phyloP scores from a whole-genome alignment of 2,329 filamentous ascomycete species.

The Colletotrichum tropicicola region DNA sequence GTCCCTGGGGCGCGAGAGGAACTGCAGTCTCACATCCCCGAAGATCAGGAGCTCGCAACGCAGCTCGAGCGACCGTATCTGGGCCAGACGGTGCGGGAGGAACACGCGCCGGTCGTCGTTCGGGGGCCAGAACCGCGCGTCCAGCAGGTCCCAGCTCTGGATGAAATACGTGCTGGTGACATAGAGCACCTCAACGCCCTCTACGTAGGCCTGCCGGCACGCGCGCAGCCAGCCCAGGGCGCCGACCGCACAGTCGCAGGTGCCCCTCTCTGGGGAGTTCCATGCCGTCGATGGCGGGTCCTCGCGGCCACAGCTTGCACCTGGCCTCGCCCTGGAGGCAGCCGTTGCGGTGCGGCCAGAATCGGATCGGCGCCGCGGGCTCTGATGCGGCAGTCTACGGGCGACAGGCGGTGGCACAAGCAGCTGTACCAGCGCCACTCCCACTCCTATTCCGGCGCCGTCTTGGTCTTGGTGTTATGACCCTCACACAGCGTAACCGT shows the following conservation, averaged over 20 bases:
- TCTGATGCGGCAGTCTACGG: neutral
- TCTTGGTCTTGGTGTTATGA: neutral
- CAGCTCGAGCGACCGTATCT: constrained; percentile 36
- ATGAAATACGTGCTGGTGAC: constrained; percentile 38
- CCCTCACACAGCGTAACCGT: too few species aligned
- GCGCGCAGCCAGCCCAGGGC: constrained; percentile 41
- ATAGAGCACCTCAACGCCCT: constrained; percentile 41
- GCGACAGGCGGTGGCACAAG: constrained; percentile 35
- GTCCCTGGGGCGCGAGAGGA: neutral
- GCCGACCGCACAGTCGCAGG: constrained; percentile 34
- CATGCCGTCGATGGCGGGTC: too few species aligned
- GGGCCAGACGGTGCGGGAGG: constrained; percentile 33
- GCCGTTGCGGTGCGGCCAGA: neutral
- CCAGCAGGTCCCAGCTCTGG: constrained; percentile 33
- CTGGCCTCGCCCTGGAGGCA: constrained; percentile 3
- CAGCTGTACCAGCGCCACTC: constrained; percentile 37
- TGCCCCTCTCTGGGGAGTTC: too few species aligned
- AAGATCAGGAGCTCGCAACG: constrained; percentile 34
- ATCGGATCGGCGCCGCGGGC: neutral
- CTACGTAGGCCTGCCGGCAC: constrained; percentile 41
- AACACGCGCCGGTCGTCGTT: too few species aligned
- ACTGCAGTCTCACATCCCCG: neutral
- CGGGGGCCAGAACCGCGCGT: neutral
- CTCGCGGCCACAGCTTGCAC: constrained; percentile 33
- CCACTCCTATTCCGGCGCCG: neutral